Conservation (phyloP, 2,329 filamentous ascomycete genomes). For the Colletotrichum brevisporum region DNA sequence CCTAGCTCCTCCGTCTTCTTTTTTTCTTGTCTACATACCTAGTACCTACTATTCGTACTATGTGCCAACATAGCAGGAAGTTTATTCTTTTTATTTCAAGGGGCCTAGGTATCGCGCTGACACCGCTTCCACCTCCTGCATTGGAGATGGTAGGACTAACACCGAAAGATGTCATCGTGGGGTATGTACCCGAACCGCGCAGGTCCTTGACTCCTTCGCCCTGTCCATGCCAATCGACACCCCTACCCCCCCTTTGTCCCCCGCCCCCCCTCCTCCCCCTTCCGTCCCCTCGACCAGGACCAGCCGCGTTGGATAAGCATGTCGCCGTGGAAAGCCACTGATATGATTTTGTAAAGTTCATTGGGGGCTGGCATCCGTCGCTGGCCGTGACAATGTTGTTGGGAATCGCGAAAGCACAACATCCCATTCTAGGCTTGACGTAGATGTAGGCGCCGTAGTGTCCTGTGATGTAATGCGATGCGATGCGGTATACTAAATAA, state of each 20-base stretch:
- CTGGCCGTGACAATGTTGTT: background rate
- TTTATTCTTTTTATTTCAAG: background rate
- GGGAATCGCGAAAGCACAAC: background rate
- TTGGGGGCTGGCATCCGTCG: background rate
- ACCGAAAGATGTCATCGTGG: constrained; percentile 28
- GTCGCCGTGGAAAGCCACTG: constrained; percentile 9
- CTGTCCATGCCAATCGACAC: constrained; percentile 36
- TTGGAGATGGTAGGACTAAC: constrained; percentile 24
- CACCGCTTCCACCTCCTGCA: constrained; percentile 29
- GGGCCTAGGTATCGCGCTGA: constrained; percentile 3
- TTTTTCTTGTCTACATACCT: background rate
- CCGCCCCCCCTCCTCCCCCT: background rate
- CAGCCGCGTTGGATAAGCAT: constrained; percentile 10
- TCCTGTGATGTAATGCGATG: no score
- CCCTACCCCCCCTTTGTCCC: constrained; percentile 1
- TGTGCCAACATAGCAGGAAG: no score
- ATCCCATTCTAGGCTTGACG: background rate
- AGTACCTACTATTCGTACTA: background rate
- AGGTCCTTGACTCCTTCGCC: constrained; percentile 7
- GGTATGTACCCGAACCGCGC: background rate
- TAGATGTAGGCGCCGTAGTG: background rate
- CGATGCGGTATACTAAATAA: background rate
- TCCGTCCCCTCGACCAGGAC: background rate
- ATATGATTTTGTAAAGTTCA: constrained; percentile 3
- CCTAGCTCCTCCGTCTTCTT: constrained; percentile 19